Evolutionary conservation across 768 basidiomycete species (phyloP), one percentile per base, ranked within the genome.

Genomic region (Clavaria fumosa): DNA sequence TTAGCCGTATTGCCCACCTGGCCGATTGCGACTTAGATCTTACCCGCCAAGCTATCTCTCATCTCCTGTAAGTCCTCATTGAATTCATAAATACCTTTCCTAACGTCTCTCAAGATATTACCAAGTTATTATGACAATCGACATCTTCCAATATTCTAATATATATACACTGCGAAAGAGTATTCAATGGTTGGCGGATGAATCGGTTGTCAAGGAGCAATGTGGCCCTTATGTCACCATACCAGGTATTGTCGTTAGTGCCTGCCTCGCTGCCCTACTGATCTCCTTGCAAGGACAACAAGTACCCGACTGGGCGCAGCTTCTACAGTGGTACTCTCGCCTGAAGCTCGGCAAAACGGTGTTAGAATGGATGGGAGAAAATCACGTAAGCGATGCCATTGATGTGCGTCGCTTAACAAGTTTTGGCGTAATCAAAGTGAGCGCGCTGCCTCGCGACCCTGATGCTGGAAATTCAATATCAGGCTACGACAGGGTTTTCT

Each of bases 81-180:
- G 30, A 19, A 19, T 20, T 11, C 31, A 14, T 20, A 31, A 9
- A 40, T 37, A 14, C 20, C n/a, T 26, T 31, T 42, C 19, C 36
- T 48, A 35, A 50, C 24, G 30, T 32, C 24, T 31, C 18, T 17
- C 12, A 31, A 91, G 88, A 31, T 95, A 89, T 51, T 96, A 97
- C 53, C 88, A 95, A 60, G 89, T 91, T 28, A 76, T 95, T 45
- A 89, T 97, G 82, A 82, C 78, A 44, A 75, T 91, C 38, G 95
- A 99, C 59, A 86, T 97, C 31, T 99, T 99, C 54, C 91, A 95
- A 54, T 93, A 81, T 55, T 89, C 89, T 11, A 97, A 97, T 55
- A 88, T 93, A 78, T 99, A 99, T 53, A 89, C 88, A 1, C 65
- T 90, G 19, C 73, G 81, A 36, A 84, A 81, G 47, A 79, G 76